Evolutionary conservation across 768 basidiomycete genomes (phyloP), one percentile per base, ranked within the genome.

Genomic region (Russula lepida): DNA sequence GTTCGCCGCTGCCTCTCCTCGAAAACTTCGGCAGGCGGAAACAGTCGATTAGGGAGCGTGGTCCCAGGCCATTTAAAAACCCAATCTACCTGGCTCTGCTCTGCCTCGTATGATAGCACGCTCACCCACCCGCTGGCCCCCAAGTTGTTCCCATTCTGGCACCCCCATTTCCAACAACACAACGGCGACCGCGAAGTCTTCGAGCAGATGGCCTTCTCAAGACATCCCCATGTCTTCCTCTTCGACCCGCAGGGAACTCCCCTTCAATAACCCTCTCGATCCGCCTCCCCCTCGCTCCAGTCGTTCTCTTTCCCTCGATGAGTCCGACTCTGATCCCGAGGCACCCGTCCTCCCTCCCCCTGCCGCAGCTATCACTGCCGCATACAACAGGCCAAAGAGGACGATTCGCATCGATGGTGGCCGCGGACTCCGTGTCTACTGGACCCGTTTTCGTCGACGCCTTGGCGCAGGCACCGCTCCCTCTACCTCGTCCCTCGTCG

Each of bases 381-480:
- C 58, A 57, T 52, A 66, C 65, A 70, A 68, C 58, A 73, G 72
- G 52, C 72, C 64, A 39, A 69, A 69, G 68, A 78, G 73, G 68
- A 74, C 72, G 33, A 72, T 76, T 53, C 74, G 77, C 37, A 73
- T 81, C 59, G 56, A 57, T 7, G 56, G 43, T 9, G 47, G 53
- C 13, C 71, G 66, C 47, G 66, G 69, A 23, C 65, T 81, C 61
- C 71, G 69, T 44, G 72, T 74, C 7, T 74, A 77, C 32, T 85
- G 80, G 83, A 75, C 74, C 2, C 75, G 71, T 39, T 76, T 87
- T 70, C 76, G 77, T 70, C 77, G 75, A 64, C 80, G 79, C 35
- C 74, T 86, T 33, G 81, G 83, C 28, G 76, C 80, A 1, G 82
- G 79, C n/a, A 74, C 79, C 0, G 76, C 77, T 17, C 84, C 81